Evolutionary conservation across 441 rosid species (phyloP).

Genomic region (Brassica hybrid): DNA sequence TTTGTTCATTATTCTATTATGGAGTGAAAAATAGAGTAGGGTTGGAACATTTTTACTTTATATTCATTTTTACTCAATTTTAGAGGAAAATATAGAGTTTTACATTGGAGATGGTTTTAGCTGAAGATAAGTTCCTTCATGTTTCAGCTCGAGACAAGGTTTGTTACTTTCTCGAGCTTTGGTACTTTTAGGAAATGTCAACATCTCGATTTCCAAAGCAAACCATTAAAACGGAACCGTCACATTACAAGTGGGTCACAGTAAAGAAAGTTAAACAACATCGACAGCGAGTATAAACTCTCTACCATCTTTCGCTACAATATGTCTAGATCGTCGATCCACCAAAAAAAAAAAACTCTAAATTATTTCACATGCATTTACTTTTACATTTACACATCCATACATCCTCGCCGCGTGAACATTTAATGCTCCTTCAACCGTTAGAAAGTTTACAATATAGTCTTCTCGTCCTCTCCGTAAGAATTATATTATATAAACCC

Average conservation of each 20-base stretch:
- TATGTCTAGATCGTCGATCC: constrained; percentile 20
- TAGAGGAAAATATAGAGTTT: too few relatives aligned
- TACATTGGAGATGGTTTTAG: neutral
- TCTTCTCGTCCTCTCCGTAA: constrained; percentile 5
- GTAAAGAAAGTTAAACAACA: constrained; percentile 25
- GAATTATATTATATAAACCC: constrained; percentile 31
- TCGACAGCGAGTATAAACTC: constrained; percentile 5
- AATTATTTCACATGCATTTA: constrained; percentile 27
- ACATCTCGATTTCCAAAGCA: too few relatives aligned
- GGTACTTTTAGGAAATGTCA: neutral
- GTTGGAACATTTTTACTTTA: too few relatives aligned
- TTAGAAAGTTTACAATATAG: neutral
- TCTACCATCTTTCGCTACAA: too few relatives aligned
- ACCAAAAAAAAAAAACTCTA: constrained; percentile 9
- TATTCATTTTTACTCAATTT: too few relatives aligned
- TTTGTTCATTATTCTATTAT: too few relatives aligned
- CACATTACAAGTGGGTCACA: constrained; percentile 19
- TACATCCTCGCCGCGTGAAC: constrained; percentile 55
- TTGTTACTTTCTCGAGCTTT: constrained; percentile 26
- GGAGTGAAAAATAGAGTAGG: too few relatives aligned
- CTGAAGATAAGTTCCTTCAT: neutral
- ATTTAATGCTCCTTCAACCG: constrained; percentile 47
- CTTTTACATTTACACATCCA: constrained; percentile 26
- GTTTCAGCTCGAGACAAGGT: constrained; percentile 25
- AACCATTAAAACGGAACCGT: constrained; percentile 25